Evolutionary conservation across 306 rosid genomes (phyloP).

Genomic region (Gillenia trifoliata): DNA sequence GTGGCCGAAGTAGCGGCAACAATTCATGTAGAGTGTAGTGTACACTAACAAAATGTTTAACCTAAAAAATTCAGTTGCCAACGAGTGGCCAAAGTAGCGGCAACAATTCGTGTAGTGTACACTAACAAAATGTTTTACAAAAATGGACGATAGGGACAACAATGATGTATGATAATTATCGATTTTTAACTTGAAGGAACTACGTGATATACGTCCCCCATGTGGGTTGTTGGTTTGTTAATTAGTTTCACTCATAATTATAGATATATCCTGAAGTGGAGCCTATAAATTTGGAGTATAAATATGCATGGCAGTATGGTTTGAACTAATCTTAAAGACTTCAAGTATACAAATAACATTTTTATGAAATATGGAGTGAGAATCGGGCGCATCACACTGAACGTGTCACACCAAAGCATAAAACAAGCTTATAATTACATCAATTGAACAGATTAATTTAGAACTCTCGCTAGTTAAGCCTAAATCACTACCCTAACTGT

Average conservation of each 20-base stretch:
- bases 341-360: not conserved
- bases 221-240: not conserved
- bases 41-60: no score
- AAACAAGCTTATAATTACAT: not conserved
- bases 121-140: no score
- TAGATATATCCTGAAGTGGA: not conserved
- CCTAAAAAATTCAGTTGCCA: no score
- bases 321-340: not conserved
- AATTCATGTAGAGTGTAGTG: no score
- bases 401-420: not conserved
- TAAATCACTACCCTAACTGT: not conserved
- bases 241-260: not conserved
- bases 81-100: no score
- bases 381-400: not conserved
- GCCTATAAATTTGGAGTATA: not conserved
- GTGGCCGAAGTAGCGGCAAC: no score
- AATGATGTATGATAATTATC: no score
- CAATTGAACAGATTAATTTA: not conserved
- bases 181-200: no score
- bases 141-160: no score
- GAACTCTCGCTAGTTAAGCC: not conserved
- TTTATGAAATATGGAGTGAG: not conserved
- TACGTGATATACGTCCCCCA: no score
- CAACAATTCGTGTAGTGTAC: no score
- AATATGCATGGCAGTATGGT: not conserved